Evolutionary conservation across 768 basidiomycete species (phyloP).

Genomic region (Lactarius tabidus): DNA sequence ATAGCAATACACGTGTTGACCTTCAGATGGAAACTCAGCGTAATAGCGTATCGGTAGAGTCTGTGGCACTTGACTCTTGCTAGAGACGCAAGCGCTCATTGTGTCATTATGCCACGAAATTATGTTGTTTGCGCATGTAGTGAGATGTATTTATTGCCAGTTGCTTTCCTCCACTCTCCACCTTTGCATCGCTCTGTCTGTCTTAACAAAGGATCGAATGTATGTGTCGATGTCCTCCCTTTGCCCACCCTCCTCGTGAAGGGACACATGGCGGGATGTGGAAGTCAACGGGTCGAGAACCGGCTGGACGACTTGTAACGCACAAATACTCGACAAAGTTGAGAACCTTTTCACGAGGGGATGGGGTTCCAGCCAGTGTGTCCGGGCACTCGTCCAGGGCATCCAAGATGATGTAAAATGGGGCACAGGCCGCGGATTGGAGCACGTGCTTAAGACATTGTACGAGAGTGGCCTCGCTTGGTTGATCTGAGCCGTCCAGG

Average conservation of each 20-base stretch:
- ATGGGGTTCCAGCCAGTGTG: background rate
- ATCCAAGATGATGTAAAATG: background rate
- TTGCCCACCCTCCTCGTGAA: constrained; percentile 10
- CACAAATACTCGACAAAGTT: background rate
- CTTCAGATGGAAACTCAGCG: too few species aligned
- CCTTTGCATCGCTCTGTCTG: background rate
- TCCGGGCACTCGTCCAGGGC: constrained; percentile 8
- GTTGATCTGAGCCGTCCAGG: background rate
- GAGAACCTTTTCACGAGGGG: background rate
- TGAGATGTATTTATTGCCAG: background rate
- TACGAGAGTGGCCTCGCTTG: background rate
- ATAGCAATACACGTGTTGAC: too few species aligned
- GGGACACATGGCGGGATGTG: background rate
- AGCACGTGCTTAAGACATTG: background rate
- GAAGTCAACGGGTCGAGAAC: background rate
- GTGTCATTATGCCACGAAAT: too few species aligned
- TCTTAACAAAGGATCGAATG: background rate
- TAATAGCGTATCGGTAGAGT: too few species aligned
- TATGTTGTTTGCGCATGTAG: too few species aligned
- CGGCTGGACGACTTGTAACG: constrained; percentile 7
- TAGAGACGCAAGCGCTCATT: too few species aligned
- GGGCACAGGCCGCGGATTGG: background rate
- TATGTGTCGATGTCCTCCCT: background rate
- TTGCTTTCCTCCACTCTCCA: constrained; percentile 2
- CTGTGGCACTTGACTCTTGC: too few species aligned